Base-by-base conservation (phyloP, 495 filamentous ascomycete species). In the Neurospora sp. region DNA sequence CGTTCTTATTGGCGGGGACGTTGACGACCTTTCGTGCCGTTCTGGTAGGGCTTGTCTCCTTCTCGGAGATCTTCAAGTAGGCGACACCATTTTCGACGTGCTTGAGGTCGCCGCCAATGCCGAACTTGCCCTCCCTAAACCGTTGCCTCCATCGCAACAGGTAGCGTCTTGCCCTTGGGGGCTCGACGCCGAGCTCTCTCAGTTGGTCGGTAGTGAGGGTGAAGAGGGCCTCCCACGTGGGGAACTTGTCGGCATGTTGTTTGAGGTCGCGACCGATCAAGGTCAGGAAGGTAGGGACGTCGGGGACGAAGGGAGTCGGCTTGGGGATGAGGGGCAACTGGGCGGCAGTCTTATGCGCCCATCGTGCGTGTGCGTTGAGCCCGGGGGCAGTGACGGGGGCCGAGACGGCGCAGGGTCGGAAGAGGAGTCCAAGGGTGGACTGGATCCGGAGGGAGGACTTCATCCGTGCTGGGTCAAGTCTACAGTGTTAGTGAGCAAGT, bases 181-280 rank as follows among this genome's bases (percentile, higher is more conserved):
- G 92, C 78, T 97, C 96, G 74, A 99, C 86, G 39, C 96, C 96
- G 6, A 94, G 85, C 72, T 95, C 90, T 49, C 90, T 87, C 73
- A 99, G 87, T 80, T 98, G 91, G 35, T 84, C 75, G 1, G 92
- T 93, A n/a, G 86, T 89, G 69, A 95, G 83, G 18, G 88, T 86
- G 85, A 99, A 99, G 31, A 99, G 87, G 9, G 91, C 87, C 35
- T 94, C 92, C 96, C 96, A 99, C 39, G 91, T 90, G 5, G 91
- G 89, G 75, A 99, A 91, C 80, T 98, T 93, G 79, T 90, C 83
- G 12, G 90, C 88, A 82, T 98, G 93, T 76, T 92, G 88, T 71
- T 86, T 88, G 76, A 97, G 88, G 76, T 90, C 89, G 73, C 96
- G 96, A 78, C 96, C 96, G 83, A 99, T 99, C 39, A 97, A 82